Evolutionary conservation across 169 alveolate species (phyloP), one percentile per base, ranked within the genome.

Genomic region (Cryptosporidium felis): DNA sequence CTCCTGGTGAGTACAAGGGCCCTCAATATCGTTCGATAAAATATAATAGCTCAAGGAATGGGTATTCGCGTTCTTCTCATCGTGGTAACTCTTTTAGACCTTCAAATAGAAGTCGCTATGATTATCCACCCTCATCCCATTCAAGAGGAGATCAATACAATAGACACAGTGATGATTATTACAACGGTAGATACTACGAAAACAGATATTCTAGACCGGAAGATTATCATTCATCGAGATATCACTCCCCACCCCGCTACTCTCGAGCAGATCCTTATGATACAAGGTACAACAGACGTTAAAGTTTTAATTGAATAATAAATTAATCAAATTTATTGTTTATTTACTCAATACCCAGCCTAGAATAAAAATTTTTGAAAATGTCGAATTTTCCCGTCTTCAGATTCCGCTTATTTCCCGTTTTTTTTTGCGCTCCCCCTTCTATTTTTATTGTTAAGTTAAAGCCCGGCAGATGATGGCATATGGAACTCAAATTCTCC

Each of bases 191-290:
- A 56, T 74, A 74, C 59, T 53, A 56, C 23, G 85, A 74, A 9
- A 49, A 36, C 53, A 74, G 66, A 74, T 74, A 74, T 12, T 36
- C 85, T 12, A 74, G 85, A 58, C 41, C 51, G 9, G 85, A 74
- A 12, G 85, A 74, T 3, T 74, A 74, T 23, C 85, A 74, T 21
- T 36, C 65, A 2, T 56, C 66, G 32, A 49, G 85, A 53, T 74
- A 74, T 40, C 85, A 74, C 42, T 74, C 85, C 9, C 85, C 85
- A 23, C 63, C 66, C n/a, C 46, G 85, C 18, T 74, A 74, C 45
- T 74, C 85, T n/a, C 51, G 85, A 58, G 66, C 85, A 74, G 85
- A 74, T 53, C 85, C 85, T 9, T 74, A 74, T 45, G 85, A 74
- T 36, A 38, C 85, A 21, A 74, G 85, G 38, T 74, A 74, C 34